A percentile compares a stretch with the other conserved stretches of the same genome.
These are phyloP conservation scores for Polyporus arcularius DNA, from an alignment of 768 basidiomycete genomes.

Conservation along the genomic window DNA sequence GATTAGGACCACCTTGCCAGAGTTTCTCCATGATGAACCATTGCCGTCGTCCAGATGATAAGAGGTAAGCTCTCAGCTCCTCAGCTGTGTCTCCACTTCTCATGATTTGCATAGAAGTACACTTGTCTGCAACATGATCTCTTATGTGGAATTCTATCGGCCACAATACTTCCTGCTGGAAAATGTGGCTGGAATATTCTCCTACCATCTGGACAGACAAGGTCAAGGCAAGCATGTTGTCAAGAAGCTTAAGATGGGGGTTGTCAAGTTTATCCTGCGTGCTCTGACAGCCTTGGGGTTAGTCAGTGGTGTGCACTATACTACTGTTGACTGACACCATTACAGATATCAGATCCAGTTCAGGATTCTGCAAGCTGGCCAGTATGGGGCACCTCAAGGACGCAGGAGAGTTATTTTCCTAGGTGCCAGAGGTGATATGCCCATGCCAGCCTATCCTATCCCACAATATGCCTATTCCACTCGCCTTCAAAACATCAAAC, in stretches of 20 bases:
- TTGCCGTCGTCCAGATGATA: slow-evolving; percentile 58
- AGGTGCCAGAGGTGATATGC: slow-evolving; percentile 58
- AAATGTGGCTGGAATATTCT: slow-evolving; percentile 67
- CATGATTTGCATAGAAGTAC: slow-evolving; percentile 45
- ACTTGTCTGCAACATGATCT: slow-evolving; percentile 69
- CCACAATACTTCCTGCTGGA: slow-evolving; percentile 70
- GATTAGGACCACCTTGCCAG: slow-evolving; percentile 73
- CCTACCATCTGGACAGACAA: slow-evolving; percentile 47
- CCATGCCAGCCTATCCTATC: slow-evolving; percentile 62
- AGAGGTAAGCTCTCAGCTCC: not conserved
- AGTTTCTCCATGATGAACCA: slow-evolving; percentile 69
- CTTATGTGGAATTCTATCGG: slow-evolving; percentile 64
- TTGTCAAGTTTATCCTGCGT: slow-evolving; percentile 67
- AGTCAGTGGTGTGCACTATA: slow-evolving; percentile 21
- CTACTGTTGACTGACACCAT: slow-evolving; percentile 10
- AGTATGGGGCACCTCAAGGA: slow-evolving; percentile 73
- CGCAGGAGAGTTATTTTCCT: slow-evolving; percentile 69
- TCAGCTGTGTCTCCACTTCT: not conserved
- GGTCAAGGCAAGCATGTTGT: slow-evolving; percentile 32
- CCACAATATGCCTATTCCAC: slow-evolving; percentile 57
- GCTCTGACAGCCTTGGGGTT: slow-evolving; percentile 66
- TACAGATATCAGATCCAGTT: slow-evolving; percentile 66
- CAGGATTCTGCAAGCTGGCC: slow-evolving; percentile 66
- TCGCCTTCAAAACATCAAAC: slow-evolving; percentile 32
- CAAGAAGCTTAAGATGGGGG: slow-evolving; percentile 49